Base-by-base conservation (phyloP, 129 eudicot species). In the Ambrosia trifida region DNA sequence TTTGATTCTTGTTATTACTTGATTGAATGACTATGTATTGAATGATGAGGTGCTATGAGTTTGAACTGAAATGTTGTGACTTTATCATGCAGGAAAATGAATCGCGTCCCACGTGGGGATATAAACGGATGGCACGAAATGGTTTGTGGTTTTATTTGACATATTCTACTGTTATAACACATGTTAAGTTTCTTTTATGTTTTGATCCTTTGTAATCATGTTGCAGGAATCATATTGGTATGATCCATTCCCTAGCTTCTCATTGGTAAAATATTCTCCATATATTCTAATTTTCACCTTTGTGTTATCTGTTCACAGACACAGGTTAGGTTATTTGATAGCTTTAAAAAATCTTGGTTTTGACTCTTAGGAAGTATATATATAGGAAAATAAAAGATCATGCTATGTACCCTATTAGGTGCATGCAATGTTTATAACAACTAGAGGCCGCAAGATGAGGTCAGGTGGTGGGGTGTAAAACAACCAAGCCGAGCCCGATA, bases 101-200 rank as follows among this genome's bases (percentile, higher is more conserved):
- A 59, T 38, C 20, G 12, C 67, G 76, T 53, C 62, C 84, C 68
- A 17, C 6, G 79, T 72, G 78, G 91, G 85, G 87, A 74, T 83
- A 40, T 44, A 65, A 76, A 78, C 61, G 85, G 69, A 83, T 74
- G 96, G 90, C 76, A 73, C 47, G 19, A 64, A 70, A 70, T 82
- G 60, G 66, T 58, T 69, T 38, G 28, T 32, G 63, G 41, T 11
- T 56, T 67, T 18, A 33, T 45, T 69, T 73, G 19, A 60, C 70
- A 24, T 61, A 59, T 60, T 32, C 52, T 51, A 63, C 84, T 76
- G 69, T 61, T 72, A 65, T 14, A 59, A 58, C 78, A 73, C 80
- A 76, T 72, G 79, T 36, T 61, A 17, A 59, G 62, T 10, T 66
- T 68, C 35, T 72, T 40, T 57, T 63, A 46, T 35, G 52, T 73